Conservation (phyloP, 495 filamentous ascomycete genomes). For the Chaetomidium leptoderma region DNA sequence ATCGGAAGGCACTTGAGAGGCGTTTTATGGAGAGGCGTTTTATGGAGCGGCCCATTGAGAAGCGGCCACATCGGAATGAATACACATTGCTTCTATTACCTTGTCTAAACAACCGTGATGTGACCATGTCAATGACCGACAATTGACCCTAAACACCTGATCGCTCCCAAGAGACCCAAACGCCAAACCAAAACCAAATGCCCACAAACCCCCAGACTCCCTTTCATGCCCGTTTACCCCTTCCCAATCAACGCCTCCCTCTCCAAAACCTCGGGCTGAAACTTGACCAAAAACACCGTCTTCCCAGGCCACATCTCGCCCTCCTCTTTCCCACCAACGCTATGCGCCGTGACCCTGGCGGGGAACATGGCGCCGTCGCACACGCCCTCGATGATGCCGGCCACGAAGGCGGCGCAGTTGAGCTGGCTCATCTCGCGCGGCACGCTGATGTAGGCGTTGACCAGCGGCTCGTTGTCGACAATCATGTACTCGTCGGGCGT, state of each 20-base stretch:
- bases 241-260: constrained; percentile 65
- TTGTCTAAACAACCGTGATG: not conserved
- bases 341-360: constrained; percentile 87
- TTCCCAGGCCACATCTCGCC: constrained; percentile 90
- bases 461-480: constrained; percentile 90
- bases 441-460: constrained; percentile 87
- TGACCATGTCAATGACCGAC: not conserved
- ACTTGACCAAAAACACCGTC: constrained; percentile 92
- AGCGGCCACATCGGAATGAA: not conserved
- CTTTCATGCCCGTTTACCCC: constrained; percentile 20
- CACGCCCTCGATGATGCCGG: constrained; percentile 91
- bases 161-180: constrained; percentile 12
- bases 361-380: constrained; percentile 89
- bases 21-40: not conserved
- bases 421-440: constrained; percentile 93
- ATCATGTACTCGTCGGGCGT: constrained; percentile 97
- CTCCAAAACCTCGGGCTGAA: constrained; percentile 83
- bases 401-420: constrained; percentile 94
- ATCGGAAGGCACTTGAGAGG: not conserved
- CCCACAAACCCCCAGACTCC: not conserved
- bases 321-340: constrained; percentile 64
- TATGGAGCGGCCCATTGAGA: not conserved
- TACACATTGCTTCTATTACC: not conserved
- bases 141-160: not conserved
- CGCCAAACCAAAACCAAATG: constrained; percentile 31